Base-by-base conservation (phyloP, 345 rosid genomes). In the Abelmoschus esculentus region DNA sequence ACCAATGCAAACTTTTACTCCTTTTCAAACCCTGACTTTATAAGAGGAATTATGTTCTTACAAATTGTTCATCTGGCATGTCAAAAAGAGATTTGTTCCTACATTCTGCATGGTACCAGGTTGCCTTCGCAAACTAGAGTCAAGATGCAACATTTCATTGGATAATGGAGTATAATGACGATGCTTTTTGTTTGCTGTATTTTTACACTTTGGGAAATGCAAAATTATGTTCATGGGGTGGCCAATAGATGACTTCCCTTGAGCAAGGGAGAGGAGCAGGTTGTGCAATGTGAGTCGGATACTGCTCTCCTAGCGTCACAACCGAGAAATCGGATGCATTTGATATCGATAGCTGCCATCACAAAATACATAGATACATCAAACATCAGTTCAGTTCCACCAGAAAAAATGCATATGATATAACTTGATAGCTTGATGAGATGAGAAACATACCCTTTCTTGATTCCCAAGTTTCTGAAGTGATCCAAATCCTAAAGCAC, bases 231-330 rank as follows among this genome's bases (percentile, higher is more conserved):
- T 80, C 73, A 68, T 85, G 91, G 47, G 80, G 66, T 64, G 96
- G 93, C 90, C 91, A 87, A 64, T 49, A 67, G 22, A 83, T 74
- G 70, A 83, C 83, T 82, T 93, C 98, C 75, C 97, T 86, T 7
- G 73, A 72, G 74, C 97, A 89, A 54, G 97, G 91, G 15, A 88
- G 80, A 13, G 98, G 96, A 55, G 93, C 87, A 11, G 89, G 91
- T 68, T 85, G 89, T 6, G 98, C 98, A 66, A 92, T 86, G 79
- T 73, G 84, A 62, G 95, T 89, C 5, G 98, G 96, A 52, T 78
- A 54, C 26, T 80, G 79, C 73, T 88, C 86, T 60, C 97, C 98
- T 1, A 97, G 98, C 97, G 90, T 93, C 82, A 86, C 67, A 28
- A 91, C 96, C 38, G 96, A 87, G 77, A 83, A 85, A 80, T 90